Evolutionary conservation across 352 stramenopile genomes (phyloP).

Genomic region (Globisporangium megalacanthum): DNA sequence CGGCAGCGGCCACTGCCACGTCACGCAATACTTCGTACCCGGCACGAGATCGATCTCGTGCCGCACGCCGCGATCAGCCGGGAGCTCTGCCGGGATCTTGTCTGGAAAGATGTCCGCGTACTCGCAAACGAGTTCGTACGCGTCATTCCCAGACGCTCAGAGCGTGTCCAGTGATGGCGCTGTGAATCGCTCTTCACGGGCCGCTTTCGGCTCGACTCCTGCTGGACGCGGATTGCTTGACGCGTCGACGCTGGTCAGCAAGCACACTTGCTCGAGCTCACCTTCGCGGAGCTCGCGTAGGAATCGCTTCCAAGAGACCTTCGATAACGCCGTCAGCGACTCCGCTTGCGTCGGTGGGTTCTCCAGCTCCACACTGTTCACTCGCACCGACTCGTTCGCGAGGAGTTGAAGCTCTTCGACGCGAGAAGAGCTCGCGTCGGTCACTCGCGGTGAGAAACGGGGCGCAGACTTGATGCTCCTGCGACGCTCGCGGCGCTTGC

Average conservation of each 20-base stretch:
- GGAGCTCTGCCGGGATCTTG: constrained; percentile 9
- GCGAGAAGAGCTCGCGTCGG: background rate
- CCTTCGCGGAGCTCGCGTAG: constrained; percentile 15
- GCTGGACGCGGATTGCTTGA: constrained; percentile 1
- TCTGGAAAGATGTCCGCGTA: constrained; percentile 13
- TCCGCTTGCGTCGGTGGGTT: background rate
- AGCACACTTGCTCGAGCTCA: constrained; percentile 20
- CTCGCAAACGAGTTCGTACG: background rate
- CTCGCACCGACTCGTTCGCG: background rate
- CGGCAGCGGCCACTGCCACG: constrained; percentile 14
- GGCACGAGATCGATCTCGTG: constrained; percentile 22
- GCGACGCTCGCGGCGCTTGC: background rate
- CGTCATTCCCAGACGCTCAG: constrained; percentile 2
- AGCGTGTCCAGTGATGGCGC: constrained; percentile 12
- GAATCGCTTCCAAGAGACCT: background rate
- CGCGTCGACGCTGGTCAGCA: background rate
- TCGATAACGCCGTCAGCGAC: background rate
- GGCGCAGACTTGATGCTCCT: background rate
- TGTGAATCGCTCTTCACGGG: constrained; percentile 13
- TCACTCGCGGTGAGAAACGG: background rate
- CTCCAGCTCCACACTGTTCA: background rate
- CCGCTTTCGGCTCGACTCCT: constrained; percentile 10
- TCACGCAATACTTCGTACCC: constrained; percentile 26
- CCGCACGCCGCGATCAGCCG: constrained; percentile 10
- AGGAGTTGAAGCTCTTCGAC: background rate